Base-by-base conservation (phyloP, 495 filamentous ascomycete genomes). In the Thermothielavioides terrestris region DNA sequence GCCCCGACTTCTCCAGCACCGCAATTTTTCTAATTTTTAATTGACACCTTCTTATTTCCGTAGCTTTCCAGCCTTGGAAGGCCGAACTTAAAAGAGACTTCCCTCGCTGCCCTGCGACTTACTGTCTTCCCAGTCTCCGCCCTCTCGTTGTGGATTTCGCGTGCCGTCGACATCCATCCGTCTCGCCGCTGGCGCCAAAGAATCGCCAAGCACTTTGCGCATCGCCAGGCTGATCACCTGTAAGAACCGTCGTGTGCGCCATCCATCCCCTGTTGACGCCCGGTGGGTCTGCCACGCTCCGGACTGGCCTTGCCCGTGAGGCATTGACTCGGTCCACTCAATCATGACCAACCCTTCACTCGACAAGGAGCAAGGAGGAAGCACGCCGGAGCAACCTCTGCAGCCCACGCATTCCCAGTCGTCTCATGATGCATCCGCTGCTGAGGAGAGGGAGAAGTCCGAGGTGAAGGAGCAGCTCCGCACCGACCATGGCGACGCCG, bases 371-470 rank as follows among this genome's bases (percentile, higher is more conserved):
- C 46, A 42, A 31, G 48, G 46, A n/a, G 31, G 17, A n/a, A 21
- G 14, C 7, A 21, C 52, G 3, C 39, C 49, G 3, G 45, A 47
- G 20, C n/a, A n/a, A n/a, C 50, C 55, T 9, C 18, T 40, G 7
- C 52, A 46, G 2, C 35, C n/a, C 26, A 31, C 27, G 4, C 37
- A 49, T 39, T 23, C 52, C 8, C 38, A 42, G 18, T 28, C 52
- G 4, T 39, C 47, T 4, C 36, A 39, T 14, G 50, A 51, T 37
- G 52, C 12, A 51, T 47, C 36, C 31, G 11, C 38, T 45, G 4
- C 25, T 37, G 18, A 35, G 27, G 38, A 41, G 20, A 42, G 42
- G 25, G 57, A 58, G 41, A 52, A 54, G 38, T 25, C 43, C 6
- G 49, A 45, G 14, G 53, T 48, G 2, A 30, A 45, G 23, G 50